These are phyloP conservation scores for Arthromyces matolae DNA, from an alignment of 768 basidiomycete genomes.

Conservation along the genomic window DNA sequence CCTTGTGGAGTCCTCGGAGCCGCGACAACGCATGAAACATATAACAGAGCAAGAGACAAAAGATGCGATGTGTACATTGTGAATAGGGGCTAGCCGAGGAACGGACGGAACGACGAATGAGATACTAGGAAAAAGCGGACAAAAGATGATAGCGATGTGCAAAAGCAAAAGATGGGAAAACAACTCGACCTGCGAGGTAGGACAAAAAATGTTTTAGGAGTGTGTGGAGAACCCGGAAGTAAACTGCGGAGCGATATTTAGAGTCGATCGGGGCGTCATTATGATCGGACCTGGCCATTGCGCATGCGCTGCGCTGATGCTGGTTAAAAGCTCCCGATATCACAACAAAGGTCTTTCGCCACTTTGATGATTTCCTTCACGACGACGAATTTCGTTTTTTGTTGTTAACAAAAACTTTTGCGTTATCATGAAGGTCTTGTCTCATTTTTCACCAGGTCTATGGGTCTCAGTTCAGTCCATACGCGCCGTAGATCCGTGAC, in stretches of 20 bases:
- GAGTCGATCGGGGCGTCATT: constrained; percentile 15
- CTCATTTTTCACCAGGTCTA: too few relatives aligned
- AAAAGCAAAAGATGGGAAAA: constrained; percentile 4
- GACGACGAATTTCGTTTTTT: too few relatives aligned
- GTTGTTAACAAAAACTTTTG: too few relatives aligned
- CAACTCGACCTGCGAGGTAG: constrained; percentile 29
- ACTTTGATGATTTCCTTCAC: too few relatives aligned
- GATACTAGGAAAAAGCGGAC: constrained; percentile 1
- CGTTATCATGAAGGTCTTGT: too few relatives aligned
- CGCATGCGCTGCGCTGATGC: too few relatives aligned
- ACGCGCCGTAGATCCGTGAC: too few relatives aligned
- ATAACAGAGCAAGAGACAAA: constrained; percentile 15
- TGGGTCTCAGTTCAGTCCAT: too few relatives aligned
- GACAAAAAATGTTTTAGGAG: constrained; percentile 18
- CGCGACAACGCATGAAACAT: constrained; percentile 16
- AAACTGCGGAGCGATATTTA: constrained; percentile 16
- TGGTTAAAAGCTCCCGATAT: too few relatives aligned
- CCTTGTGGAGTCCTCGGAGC: constrained; percentile 9
- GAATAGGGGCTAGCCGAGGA: constrained; percentile 10
- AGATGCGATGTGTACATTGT: constrained; percentile 19
- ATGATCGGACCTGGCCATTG: constrained; percentile 11
- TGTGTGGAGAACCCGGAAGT: constrained; percentile 15
- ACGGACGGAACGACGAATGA: not conserved
- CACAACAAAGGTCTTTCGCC: too few relatives aligned
- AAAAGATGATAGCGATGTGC: constrained; percentile 11